Conservation (phyloP, 805 yeast genomes). For the Nakazawaea peltata region DNA sequence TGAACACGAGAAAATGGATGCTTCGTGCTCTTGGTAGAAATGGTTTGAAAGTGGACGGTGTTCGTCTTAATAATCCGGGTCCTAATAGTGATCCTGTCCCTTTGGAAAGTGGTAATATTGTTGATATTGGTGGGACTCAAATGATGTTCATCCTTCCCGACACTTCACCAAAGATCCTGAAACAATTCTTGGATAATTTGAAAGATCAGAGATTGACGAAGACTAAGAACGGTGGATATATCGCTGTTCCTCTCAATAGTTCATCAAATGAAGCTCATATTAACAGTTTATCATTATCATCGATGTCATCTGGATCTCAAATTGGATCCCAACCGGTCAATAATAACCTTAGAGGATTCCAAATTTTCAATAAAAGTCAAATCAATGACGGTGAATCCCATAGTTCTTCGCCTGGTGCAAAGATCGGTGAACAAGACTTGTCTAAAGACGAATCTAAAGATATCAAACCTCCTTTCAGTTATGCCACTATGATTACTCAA, state of each 20-base stretch:
- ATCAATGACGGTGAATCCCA: conserved; percentile 24
- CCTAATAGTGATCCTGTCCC: conserved; percentile 39
- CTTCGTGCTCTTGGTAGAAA: conserved; percentile 78
- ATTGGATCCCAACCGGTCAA: background rate
- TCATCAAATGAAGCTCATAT: background rate
- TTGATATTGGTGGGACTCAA: conserved; percentile 95
- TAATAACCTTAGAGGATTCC: conserved; percentile 35
- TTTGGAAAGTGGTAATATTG: conserved; percentile 77
- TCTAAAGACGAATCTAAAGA: conserved; percentile 89
- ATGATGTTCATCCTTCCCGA: conserved; percentile 99
- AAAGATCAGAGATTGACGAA: conserved; percentile 16
- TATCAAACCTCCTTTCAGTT: conserved; percentile 93
- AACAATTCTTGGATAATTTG: conserved; percentile 31
- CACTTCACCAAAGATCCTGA: conserved; percentile 62
- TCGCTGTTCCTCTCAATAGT: conserved; percentile 1
- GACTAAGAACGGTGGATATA: conserved; percentile 5
- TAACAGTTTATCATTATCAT: background rate
- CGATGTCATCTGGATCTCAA: background rate
- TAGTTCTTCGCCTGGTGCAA: conserved; percentile 7
- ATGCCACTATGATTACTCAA: conserved; percentile 98
- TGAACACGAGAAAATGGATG: conserved; percentile 77
- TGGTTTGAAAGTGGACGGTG: conserved; percentile 85
- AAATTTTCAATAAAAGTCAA: conserved; percentile 40
- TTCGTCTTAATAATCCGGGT: conserved; percentile 36
- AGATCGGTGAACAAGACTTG: conserved; percentile 40